Evolutionary conservation across 495 filamentous ascomycete species (phyloP).

Genomic region (Hyaloscypha finlandica): DNA sequence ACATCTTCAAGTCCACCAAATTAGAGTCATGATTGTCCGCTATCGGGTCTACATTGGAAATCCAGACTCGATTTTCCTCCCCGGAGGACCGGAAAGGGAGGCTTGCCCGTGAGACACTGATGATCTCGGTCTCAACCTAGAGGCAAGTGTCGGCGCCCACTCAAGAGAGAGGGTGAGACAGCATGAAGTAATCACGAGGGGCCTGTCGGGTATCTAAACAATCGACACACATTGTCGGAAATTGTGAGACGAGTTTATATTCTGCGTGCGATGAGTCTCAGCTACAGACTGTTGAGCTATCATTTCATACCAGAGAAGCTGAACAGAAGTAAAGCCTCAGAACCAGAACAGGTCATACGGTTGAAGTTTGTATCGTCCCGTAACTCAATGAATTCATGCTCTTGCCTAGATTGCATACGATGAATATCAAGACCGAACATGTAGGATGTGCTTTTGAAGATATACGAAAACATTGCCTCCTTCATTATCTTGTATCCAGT

Average conservation of each 20-base stretch:
- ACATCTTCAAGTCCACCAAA: not conserved
- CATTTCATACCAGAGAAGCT: too few species aligned
- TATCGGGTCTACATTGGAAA: not conserved
- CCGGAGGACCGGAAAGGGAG: not conserved
- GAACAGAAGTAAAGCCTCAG: not conserved
- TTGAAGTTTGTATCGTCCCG: not conserved
- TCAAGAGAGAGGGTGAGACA: too few species aligned
- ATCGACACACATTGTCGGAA: too few species aligned
- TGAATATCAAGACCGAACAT: not conserved
- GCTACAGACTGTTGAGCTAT: too few species aligned
- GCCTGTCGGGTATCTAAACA: too few species aligned
- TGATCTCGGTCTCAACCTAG: not conserved
- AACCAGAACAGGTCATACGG: not conserved
- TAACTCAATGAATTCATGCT: not conserved
- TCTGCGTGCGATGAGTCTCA: too few species aligned
- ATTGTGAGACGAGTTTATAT: too few species aligned
- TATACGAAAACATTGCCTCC: not conserved
- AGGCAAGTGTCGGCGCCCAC: not conserved
- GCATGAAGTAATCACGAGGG: too few species aligned
- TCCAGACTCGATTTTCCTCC: not conserved
- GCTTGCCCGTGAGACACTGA: not conserved
- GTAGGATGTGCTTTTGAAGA: not conserved
- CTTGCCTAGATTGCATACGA: not conserved
- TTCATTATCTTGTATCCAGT: not conserved
- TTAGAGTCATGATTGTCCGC: not conserved